These are phyloP conservation scores for Dictyostelium capitatum DNA, from an alignment of 78 protist species.

Conservation along the genomic window DNA sequence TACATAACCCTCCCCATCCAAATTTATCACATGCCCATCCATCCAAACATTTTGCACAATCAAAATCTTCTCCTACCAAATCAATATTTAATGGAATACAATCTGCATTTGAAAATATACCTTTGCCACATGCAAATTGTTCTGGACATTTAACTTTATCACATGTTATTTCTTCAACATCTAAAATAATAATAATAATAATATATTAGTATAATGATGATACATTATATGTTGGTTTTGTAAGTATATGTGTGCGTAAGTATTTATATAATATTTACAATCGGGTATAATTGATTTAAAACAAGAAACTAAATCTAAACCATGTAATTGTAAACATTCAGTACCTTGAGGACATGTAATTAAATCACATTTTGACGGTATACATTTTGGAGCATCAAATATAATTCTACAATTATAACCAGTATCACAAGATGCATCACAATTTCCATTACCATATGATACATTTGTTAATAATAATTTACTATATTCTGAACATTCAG, in stretches of 20 bases:
- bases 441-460: conserved; percentile 1
- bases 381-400: background rate
- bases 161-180: background rate
- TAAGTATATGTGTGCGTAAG: too few species aligned
- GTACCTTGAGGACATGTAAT: conserved; percentile 2
- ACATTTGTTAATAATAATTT: background rate
- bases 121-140: conserved; percentile 29
- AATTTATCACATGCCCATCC: conserved; percentile 49
- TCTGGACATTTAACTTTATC: conserved; percentile 2
- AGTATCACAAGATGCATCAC: background rate
- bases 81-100: conserved; percentile 41
- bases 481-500: background rate
- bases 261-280: too few species aligned
- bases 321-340: conserved; percentile 17
- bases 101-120: conserved; percentile 41
- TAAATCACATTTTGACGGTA: conserved; percentile 22
- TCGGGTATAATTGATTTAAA: background rate
- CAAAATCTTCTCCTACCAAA: background rate
- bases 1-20: conserved; percentile 73
- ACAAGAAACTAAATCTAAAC: conserved; percentile 31
- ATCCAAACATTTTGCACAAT: conserved; percentile 8
- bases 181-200: background rate
- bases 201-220: background rate
- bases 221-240: too few species aligned
- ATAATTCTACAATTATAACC: conserved; percentile 31